Base-by-base conservation (phyloP, 164 flowering plant genomes). In the Aristolochia contorta region DNA sequence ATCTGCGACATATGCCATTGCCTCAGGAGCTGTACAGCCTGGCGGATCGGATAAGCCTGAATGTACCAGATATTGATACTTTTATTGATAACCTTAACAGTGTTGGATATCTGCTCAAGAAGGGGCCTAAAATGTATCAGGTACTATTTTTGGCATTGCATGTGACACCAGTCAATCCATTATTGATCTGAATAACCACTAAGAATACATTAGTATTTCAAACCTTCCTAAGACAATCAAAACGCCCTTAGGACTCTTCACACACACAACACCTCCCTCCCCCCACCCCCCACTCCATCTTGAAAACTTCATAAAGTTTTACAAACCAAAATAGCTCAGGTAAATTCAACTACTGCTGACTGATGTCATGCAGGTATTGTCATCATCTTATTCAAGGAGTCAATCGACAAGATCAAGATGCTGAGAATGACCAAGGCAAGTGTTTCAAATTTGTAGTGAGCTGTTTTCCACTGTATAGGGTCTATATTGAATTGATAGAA, bases 101-200 rank as follows among this genome's bases (percentile, higher is more conserved):
- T 58, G 90, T 70, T 48, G 99, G 97, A 21, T 94, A 81, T 78
- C 82, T 94, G 21, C 79, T 94, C 48, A 94, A 94, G 82, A 94
- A 94, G 68, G 99, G 99, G 24, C 90, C 96, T 19, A 91, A 79
- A 73, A 94, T 79, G 49, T 94, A 80, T 65, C 99, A 91, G 97
- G 97, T 94, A 84, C 18, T 41, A 20, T 14, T 15, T 6, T 27
- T 21, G 6, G 56, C 25, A 18, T 22, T 9, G 0, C 23, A 20
- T 37, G 22, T 21, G n/a, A 30, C 23, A 21, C 18, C 12, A 58
- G n/a, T 13, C 25, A 22, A 27, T n/a, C 33, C 12, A 55, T 8
- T 16, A 25, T n/a, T 16, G 22, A 47, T 30, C n/a, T 7, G 19
- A 16, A 4, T 56, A 15, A 25, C 13, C 16, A 19, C 15, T 18